Evolutionary conservation across 257 asterid genomes (phyloP), one percentile per base, ranked within the genome.

Genomic region (Ocimum tenuiflorum): DNA sequence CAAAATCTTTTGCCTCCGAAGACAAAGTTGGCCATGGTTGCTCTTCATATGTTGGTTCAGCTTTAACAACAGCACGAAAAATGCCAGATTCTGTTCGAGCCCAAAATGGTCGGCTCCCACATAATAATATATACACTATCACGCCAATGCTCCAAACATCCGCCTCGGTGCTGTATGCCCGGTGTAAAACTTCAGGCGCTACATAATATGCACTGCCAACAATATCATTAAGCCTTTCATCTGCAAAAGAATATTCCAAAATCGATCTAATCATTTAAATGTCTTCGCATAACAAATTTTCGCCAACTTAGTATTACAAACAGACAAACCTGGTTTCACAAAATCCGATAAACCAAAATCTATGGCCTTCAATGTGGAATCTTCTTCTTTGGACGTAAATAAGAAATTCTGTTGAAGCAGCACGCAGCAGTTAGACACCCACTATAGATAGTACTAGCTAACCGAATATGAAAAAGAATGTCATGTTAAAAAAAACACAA

Each of bases 131-230:
- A 71, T 91, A 91, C 54, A 95, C 84, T 61, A 88, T 85, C 42
- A 91, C 98, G 1, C 98, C 98, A 36, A 88, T 70, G 70, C 98
- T 91, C 98, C 98, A 91, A 35, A 91, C 95, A 78, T 91, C 98
- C 61, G 96, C 98, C 81, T 91, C 96, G 0, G 95, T 85, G 59
- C 86, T 83, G 74, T 91, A 91, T 42, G 96, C 88, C 71, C 98
- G 78, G 38, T 91, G 96, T 41, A 91, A 70, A 67, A 91, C 98
- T 79, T 91, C 98, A 2, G 98, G 98, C n/a, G 98, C 98, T 36
- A 91, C 98, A 56, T 91, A 91, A 75, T 91, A 91, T 50, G 98
- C 98, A 72, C 98, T 91, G 54, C 98, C 98, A 31, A 91, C 98
- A 9, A 91, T 86, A 75, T 91, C 98, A 59, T 91, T 88, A 17